These are phyloP conservation scores for Fusarium humuli DNA, from an alignment of 2,329 filamentous ascomycete genomes.

Conservation along the genomic window DNA sequence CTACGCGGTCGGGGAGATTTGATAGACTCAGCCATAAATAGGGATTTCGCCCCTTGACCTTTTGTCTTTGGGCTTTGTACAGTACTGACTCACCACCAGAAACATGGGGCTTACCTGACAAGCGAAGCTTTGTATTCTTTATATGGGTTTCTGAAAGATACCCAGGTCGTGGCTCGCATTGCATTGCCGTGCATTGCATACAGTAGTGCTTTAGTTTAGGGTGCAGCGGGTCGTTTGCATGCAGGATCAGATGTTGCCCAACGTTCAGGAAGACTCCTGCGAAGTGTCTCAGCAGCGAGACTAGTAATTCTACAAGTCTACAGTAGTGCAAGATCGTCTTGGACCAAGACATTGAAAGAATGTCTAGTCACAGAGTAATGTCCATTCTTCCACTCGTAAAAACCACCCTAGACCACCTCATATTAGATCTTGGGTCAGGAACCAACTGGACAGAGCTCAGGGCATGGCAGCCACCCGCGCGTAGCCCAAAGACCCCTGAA, in stretches of 20 bases:
- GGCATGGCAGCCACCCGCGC: slow-evolving; percentile 26
- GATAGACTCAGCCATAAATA: slow-evolving; percentile 20
- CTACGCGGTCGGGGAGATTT: slow-evolving; percentile 36
- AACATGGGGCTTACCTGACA: neutral
- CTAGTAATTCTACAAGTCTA: neutral
- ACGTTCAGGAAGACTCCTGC: neutral
- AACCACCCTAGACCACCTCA: slow-evolving; percentile 4
- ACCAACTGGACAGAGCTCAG: slow-evolving; percentile 6
- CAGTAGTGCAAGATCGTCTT: neutral
- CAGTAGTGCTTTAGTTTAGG: slow-evolving; percentile 25
- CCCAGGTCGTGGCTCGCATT: slow-evolving; percentile 40
- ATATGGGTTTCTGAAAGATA: slow-evolving; percentile 3
- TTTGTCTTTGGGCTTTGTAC: slow-evolving; percentile 8
- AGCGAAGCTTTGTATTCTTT: slow-evolving; percentile 7
- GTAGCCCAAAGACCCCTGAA: slow-evolving; percentile 35
- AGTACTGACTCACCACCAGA: neutral
- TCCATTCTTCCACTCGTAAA: slow-evolving; percentile 6
- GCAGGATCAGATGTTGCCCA: slow-evolving; percentile 13
- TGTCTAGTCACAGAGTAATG: slow-evolving; percentile 12
- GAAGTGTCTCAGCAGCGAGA: slow-evolving; percentile 3
- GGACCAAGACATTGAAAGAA: slow-evolving; percentile 19
- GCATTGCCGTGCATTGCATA: slow-evolving; percentile 43
- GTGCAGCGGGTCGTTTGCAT: slow-evolving; percentile 31
- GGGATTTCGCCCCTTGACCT: neutral
- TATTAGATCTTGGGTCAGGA: slow-evolving; percentile 19